phyloP scores from a whole-genome alignment of 2,329 filamentous ascomycete genomes.

The Seiridium cupressi region DNA sequence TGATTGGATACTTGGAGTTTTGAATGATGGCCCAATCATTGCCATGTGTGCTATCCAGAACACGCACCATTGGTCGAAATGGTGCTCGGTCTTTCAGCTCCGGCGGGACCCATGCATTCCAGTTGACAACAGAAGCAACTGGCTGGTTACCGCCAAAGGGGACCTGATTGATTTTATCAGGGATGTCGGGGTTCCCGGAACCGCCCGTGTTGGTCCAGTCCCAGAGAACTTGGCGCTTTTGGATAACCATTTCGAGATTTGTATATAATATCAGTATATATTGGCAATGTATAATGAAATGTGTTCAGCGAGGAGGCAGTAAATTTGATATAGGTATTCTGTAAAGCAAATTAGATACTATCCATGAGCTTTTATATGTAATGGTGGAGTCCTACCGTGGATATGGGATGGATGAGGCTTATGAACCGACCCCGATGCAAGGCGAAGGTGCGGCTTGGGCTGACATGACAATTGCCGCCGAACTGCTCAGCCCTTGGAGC shows the following conservation, averaged over 20 bases:
- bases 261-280: neutral
- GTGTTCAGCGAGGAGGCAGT: too few relatives aligned
- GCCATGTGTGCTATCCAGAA: neutral
- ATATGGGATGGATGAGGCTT: too few relatives aligned
- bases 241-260: neutral
- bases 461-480: too few relatives aligned
- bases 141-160: conserved; percentile 24
- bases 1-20: conserved; percentile 8
- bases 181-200: neutral
- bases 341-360: too few relatives aligned
- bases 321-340: too few relatives aligned
- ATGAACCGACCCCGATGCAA: too few relatives aligned
- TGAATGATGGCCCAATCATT: conserved; percentile 17
- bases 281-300: too few relatives aligned
- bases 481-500: too few relatives aligned
- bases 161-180: neutral
- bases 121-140: conserved; percentile 36
- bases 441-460: too few relatives aligned
- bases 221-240: conserved; percentile 39
- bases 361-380: too few relatives aligned
- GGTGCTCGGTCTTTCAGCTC: conserved; percentile 31
- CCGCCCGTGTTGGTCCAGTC: conserved; percentile 37
- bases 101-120: conserved; percentile 38
- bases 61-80: conserved; percentile 25
- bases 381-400: too few relatives aligned